Evolutionary conservation across 1,139 yeast species (phyloP).

Genomic region (Kodamaea arcana): DNA sequence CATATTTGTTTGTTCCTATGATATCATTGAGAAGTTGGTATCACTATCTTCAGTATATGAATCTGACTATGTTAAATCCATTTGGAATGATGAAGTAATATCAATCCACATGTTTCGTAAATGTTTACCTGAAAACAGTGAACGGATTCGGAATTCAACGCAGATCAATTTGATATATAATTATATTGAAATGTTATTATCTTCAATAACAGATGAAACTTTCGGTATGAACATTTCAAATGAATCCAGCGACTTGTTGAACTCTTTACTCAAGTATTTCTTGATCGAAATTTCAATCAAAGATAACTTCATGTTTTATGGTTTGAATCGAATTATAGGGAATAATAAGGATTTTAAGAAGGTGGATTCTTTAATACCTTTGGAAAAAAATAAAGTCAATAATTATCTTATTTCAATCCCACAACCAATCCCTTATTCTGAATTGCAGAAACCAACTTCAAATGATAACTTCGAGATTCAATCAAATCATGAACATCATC

Average conservation of each 20-base stretch:
- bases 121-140: slow-evolving; percentile 38
- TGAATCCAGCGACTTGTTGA: slow-evolving; percentile 21
- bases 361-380: slow-evolving; percentile 32
- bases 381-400: slow-evolving; percentile 20
- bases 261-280: slow-evolving; percentile 37
- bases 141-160: slow-evolving; percentile 32
- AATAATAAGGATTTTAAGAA: slow-evolving; percentile 40
- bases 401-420: slow-evolving; percentile 28
- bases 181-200: slow-evolving; percentile 37
- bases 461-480: slow-evolving; percentile 15
- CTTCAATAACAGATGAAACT: slow-evolving; percentile 33
- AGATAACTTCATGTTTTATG: slow-evolving; percentile 43
- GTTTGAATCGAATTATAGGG: slow-evolving; percentile 53
- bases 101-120: slow-evolving; percentile 22
- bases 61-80: slow-evolving; percentile 13
- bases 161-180: slow-evolving; percentile 38
- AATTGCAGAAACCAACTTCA: slow-evolving; percentile 7
- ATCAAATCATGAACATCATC: slow-evolving; percentile 42
- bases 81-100: slow-evolving; percentile 25
- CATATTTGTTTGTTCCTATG: slow-evolving; percentile 48
- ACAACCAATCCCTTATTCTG: slow-evolving; percentile 25
- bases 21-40: slow-evolving; percentile 45
- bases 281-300: slow-evolving; percentile 38
- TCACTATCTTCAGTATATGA: slow-evolving; percentile 24
- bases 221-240: slow-evolving; percentile 20